These are phyloP conservation scores for Schoenoplectus tabernaemontani DNA, from an alignment of 202 grass and related monocot genomes.

Conservation along the genomic window DNA sequence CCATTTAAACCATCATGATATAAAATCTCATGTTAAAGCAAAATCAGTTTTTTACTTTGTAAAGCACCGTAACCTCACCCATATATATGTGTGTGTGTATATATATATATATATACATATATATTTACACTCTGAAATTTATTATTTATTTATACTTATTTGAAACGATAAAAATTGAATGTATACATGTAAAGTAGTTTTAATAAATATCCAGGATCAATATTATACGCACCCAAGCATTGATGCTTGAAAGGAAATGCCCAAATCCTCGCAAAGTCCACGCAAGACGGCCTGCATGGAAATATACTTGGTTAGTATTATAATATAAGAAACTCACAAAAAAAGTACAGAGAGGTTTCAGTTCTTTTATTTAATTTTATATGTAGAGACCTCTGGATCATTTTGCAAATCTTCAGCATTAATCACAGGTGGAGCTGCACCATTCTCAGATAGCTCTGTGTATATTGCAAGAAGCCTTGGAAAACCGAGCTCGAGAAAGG, in stretches of 20 bases:
- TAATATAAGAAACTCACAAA: not conserved
- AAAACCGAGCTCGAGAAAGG: slow-evolving; percentile 87
- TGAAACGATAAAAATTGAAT: no score
- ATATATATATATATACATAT: no score
- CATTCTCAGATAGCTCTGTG: slow-evolving; percentile 54
- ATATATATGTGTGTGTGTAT: no score
- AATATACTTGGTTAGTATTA: not conserved
- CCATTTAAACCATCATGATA: no score
- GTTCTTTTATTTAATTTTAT: not conserved
- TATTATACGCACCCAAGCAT: slow-evolving; percentile 64
- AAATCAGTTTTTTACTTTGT: no score
- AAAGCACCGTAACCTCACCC: no score
- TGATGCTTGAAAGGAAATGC: slow-evolving; percentile 70
- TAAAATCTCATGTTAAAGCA: no score
- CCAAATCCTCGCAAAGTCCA: slow-evolving; percentile 76
- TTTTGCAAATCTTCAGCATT: slow-evolving; percentile 80
- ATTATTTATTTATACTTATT: no score
- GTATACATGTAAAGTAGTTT: no score
- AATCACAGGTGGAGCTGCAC: slow-evolving; percentile 67
- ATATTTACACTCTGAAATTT: no score
- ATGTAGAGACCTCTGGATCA: slow-evolving; percentile 53
- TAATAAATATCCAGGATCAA: no score
- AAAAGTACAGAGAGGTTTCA: not conserved
- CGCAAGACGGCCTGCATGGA: slow-evolving; percentile 41
- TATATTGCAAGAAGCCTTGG: slow-evolving; percentile 79